Evolutionary conservation across 2,329 filamentous ascomycete genomes (phyloP).

Genomic region (Chaetoscypha palmicola): DNA sequence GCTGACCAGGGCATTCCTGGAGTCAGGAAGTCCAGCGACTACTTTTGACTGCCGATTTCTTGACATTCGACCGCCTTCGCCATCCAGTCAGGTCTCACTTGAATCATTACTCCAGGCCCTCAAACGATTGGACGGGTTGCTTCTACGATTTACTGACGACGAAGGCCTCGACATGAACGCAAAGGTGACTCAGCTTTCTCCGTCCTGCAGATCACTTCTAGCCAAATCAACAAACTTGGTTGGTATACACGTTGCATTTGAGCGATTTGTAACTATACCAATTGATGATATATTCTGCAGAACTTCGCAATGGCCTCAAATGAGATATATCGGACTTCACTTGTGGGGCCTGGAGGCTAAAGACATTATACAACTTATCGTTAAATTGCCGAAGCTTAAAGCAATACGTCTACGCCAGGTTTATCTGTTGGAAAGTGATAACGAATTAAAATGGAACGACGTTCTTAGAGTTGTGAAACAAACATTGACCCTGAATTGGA

Average conservation of each 20-base stretch:
- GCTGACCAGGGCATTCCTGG: conserved; percentile 46
- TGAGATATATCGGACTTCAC: conserved; percentile 58
- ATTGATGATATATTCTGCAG: conserved; percentile 57
- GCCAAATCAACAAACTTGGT: conserved; percentile 51
- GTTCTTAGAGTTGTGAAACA: conserved; percentile 49
- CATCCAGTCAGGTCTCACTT: conserved; percentile 29
- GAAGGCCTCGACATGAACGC: conserved; percentile 41
- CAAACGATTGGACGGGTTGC: conserved; percentile 52
- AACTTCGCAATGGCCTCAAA: conserved; percentile 51
- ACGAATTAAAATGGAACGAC: conserved; percentile 47
- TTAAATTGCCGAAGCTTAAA: conserved; percentile 49
- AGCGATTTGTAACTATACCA: conserved; percentile 46
- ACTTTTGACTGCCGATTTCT: conserved; percentile 47
- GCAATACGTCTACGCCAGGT: conserved; percentile 54
- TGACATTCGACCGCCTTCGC: conserved; percentile 48
- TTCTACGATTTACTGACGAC: conserved; percentile 49
- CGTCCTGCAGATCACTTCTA: conserved; percentile 51
- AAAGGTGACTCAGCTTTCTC: conserved; percentile 50
- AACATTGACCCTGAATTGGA: conserved; percentile 53
- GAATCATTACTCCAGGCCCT: conserved; percentile 42
- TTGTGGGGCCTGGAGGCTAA: conserved; percentile 54
- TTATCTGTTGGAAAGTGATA: conserved; percentile 46
- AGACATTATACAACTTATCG: conserved; percentile 52
- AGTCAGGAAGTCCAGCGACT: conserved; percentile 35
- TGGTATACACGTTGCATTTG: conserved; percentile 58